phyloP scores from a whole-genome alignment of 495 filamentous ascomycete species.

The Trichoderma gamsii region DNA sequence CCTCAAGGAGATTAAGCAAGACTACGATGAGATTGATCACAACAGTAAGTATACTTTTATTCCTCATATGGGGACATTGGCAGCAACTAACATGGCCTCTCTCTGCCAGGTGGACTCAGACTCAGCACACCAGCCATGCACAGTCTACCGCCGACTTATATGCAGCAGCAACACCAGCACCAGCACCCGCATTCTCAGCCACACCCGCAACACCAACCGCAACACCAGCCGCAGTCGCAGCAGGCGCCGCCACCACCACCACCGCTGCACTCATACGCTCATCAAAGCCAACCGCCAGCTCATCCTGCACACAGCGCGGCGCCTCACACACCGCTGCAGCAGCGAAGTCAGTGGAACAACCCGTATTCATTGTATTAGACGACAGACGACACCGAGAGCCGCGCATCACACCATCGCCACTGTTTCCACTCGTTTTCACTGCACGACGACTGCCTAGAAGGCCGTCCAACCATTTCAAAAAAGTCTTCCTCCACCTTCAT shows the following conservation, averaged over 20 bases:
- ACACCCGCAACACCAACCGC: background rate
- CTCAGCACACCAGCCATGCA: conserved; percentile 11
- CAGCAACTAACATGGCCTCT: background rate
- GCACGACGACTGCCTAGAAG: background rate
- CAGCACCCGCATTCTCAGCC: background rate
- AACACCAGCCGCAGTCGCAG: background rate
- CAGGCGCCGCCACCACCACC: background rate
- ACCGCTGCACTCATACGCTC: background rate
- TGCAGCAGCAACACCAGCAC: conserved; percentile 15
- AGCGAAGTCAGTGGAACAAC: conserved; percentile 1
- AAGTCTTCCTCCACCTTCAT: background rate
- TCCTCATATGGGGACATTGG: background rate
- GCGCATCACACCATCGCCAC: background rate
- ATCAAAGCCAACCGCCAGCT: background rate
- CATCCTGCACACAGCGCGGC: background rate
- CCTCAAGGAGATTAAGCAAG: conserved; percentile 19
- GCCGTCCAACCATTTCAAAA: background rate
- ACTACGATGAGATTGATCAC: conserved; percentile 27
- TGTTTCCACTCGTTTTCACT: background rate
- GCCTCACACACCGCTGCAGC: conserved; percentile 5
- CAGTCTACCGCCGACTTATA: background rate
- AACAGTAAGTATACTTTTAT: background rate
- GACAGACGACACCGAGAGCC: background rate
- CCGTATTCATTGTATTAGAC: conserved; percentile 1
- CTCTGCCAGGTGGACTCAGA: background rate